A percentile compares a stretch with the other conserved stretches of the same genome.
These are phyloP conservation scores for Russula brevipes DNA, from an alignment of 768 basidiomycete species.

Conservation along the genomic window DNA sequence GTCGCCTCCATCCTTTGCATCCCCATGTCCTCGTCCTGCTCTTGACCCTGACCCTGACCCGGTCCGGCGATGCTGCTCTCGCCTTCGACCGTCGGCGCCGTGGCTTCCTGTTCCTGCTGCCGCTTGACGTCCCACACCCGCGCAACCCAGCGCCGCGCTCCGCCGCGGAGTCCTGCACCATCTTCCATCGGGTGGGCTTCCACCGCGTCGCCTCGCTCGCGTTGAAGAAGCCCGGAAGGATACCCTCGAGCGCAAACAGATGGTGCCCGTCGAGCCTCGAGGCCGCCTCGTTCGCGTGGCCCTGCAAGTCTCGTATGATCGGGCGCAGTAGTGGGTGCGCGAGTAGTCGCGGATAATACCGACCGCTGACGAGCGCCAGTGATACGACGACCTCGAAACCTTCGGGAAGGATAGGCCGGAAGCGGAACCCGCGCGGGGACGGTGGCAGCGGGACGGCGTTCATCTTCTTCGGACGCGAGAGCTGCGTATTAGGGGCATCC, in stretches of 20 bases:
- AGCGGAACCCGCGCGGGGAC: slow-evolving; percentile 63
- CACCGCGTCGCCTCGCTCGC: slow-evolving; percentile 63
- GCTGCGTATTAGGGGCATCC: slow-evolving; percentile 27
- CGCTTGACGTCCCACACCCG: slow-evolving; percentile 35
- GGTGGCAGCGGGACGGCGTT: slow-evolving; percentile 47
- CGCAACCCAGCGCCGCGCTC: slow-evolving; percentile 43
- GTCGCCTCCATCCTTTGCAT: background rate
- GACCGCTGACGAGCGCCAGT: slow-evolving; percentile 65
- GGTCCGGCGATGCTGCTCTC: background rate
- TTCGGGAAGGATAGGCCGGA: slow-evolving; percentile 58
- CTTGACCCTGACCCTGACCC: background rate
- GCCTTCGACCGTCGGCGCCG: too few relatives aligned
- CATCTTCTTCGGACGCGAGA: slow-evolving; percentile 35
- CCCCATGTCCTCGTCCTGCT: background rate
- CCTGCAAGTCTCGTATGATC: slow-evolving; percentile 36
- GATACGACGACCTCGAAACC: slow-evolving; percentile 64
- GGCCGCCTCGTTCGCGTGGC: slow-evolving; percentile 33
- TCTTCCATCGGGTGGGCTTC: slow-evolving; percentile 46
- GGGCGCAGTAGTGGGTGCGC: slow-evolving; percentile 54
- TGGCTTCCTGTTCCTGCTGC: slow-evolving; percentile 30
- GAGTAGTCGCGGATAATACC: slow-evolving; percentile 75
- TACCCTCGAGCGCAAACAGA: slow-evolving; percentile 68
- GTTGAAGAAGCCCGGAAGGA: slow-evolving; percentile 61
- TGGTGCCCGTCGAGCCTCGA: slow-evolving; percentile 38
- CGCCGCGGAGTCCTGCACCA: slow-evolving; percentile 59